Evolutionary conservation across 108 stramenopile species (phyloP).

Genomic region (Pseudonitzschia pungens): DNA sequence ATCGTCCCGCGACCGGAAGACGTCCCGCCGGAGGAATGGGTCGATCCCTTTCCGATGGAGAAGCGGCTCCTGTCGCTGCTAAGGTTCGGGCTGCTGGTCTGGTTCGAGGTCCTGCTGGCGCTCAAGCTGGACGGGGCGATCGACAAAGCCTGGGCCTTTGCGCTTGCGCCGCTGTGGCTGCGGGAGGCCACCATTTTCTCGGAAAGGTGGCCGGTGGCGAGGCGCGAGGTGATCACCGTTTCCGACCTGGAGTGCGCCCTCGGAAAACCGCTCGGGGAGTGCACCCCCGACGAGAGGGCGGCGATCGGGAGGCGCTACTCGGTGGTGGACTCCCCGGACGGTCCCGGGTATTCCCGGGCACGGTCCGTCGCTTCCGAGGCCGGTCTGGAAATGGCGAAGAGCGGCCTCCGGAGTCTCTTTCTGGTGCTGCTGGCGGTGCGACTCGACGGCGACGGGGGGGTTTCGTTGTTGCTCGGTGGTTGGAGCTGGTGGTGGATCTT

Average conservation of each 20-base stretch:
- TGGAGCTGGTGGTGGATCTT: constrained; percentile 91
- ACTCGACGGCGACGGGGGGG: constrained; percentile 49
- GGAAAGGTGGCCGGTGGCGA: constrained; percentile 59
- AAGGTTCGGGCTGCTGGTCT: constrained; percentile 57
- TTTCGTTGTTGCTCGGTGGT: too few relatives aligned
- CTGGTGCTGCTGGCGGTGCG: constrained; percentile 59
- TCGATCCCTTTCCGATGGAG: constrained; percentile 84
- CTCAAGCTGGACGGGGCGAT: constrained; percentile 62
- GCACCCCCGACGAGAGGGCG: constrained; percentile 69
- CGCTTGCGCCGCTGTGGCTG: constrained; percentile 71
- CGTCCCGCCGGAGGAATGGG: constrained; percentile 81
- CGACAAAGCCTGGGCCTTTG: constrained; percentile 48
- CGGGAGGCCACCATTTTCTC: constrained; percentile 73
- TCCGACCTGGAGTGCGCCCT: constrained; percentile 78
- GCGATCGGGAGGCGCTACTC: constrained; percentile 63
- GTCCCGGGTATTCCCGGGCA: constrained; percentile 64
- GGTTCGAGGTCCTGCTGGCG: constrained; percentile 67
- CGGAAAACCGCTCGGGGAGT: constrained; percentile 72
- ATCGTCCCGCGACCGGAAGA: constrained; percentile 79
- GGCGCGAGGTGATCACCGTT: constrained; percentile 68
- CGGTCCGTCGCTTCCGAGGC: constrained; percentile 60
- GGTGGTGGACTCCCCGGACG: constrained; percentile 64
- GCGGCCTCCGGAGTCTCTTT: constrained; percentile 58
- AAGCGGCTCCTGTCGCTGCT: constrained; percentile 57
- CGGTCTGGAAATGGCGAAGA: constrained; percentile 64